Evolutionary conservation across 2,329 filamentous ascomycete genomes (phyloP), one percentile per base, ranked within the genome.

Genomic region (Calonectria pseudoturangicola): DNA sequence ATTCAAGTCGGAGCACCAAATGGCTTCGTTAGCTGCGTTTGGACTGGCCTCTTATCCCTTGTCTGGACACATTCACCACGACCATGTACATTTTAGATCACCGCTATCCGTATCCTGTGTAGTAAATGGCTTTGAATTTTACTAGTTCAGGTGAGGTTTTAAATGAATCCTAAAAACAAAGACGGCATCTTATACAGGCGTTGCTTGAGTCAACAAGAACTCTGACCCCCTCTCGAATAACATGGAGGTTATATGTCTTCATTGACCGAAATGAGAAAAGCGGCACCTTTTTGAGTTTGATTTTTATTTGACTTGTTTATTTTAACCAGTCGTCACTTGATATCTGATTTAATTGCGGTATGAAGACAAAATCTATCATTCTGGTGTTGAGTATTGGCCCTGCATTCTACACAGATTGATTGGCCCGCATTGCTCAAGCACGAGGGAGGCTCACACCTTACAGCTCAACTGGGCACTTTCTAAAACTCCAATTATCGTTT

Each of bases 221-320:
- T 25, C 21, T 3, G 9, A 9, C 18, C 39, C 12, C 21, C 2
- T 10, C 18, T 4, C 7, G 6, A 25, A 21, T 21, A 60, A 6
- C 9, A 8, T 33, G 15, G 54, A 21, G 27, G 18, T 30, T 7
- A 25, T 6, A 4, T 41, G 4, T 39, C 2, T 18, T 60, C n/a
- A n/a, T 25, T 39, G 7, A 6, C n/a, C 33, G 16, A 41, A 27
- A 5, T 5, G 25, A 25, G 2, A 18, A 60, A 16, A 3, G 13
- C 4, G 7, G 6, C 4, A 9, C 13, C 25, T 16, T 12, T 3
- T 2, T 27, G 10, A 15, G 7, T 18, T 3, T 18, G 12, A 0
- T 25, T 39, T 18, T 3, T 18, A 12, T 0, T 25, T 39, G 3
- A 7, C 1, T 4, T 39, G 15, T 15, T 3, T 13, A 58, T 39